Conservation (phyloP, 2,329 filamentous ascomycete genomes). For the Cryphonectria nitschkei region DNA sequence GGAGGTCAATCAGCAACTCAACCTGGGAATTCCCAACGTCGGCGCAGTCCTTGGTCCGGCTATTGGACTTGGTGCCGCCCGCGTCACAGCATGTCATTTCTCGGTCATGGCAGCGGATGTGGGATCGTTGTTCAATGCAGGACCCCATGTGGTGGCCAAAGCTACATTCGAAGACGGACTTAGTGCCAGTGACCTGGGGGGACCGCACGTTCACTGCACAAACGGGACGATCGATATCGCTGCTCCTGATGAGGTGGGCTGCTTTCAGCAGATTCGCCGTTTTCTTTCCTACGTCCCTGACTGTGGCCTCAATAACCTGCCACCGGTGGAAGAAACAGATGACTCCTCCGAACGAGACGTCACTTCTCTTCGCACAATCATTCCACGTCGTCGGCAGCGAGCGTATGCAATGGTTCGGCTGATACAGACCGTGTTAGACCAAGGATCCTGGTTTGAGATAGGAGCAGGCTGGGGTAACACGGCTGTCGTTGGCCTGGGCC, state of each 20-base stretch:
- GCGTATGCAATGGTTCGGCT: slow-evolving; percentile 65
- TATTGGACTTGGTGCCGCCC: slow-evolving; percentile 64
- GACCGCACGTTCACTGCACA: slow-evolving; percentile 63
- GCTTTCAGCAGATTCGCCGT: slow-evolving; percentile 62
- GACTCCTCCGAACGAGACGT: slow-evolving; percentile 56
- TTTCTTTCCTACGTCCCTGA: slow-evolving; percentile 63
- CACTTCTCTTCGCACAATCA: slow-evolving; percentile 54
- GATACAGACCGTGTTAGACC: slow-evolving; percentile 60
- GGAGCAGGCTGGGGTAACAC: slow-evolving; percentile 65
- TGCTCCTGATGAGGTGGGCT: slow-evolving; percentile 61
- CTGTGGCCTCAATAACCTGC: slow-evolving; percentile 54
- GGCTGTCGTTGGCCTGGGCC: slow-evolving; percentile 62
- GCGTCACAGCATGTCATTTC: slow-evolving; percentile 66
- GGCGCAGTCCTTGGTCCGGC: slow-evolving; percentile 66
- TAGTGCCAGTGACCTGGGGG: slow-evolving; percentile 61
- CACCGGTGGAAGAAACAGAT: slow-evolving; percentile 49
- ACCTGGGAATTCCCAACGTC: slow-evolving; percentile 66
- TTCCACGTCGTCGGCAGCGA: slow-evolving; percentile 59
- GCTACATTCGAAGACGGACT: slow-evolving; percentile 69
- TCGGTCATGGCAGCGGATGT: slow-evolving; percentile 68
- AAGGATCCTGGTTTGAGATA: slow-evolving; percentile 65
- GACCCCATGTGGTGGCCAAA: slow-evolving; percentile 63
- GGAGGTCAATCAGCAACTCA: slow-evolving; percentile 60
- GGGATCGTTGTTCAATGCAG: slow-evolving; percentile 65
- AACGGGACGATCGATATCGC: slow-evolving; percentile 71